These are phyloP conservation scores for Talaromyces sp. DNA, from an alignment of 2,329 filamentous ascomycete genomes.

Conservation along the genomic window DNA sequence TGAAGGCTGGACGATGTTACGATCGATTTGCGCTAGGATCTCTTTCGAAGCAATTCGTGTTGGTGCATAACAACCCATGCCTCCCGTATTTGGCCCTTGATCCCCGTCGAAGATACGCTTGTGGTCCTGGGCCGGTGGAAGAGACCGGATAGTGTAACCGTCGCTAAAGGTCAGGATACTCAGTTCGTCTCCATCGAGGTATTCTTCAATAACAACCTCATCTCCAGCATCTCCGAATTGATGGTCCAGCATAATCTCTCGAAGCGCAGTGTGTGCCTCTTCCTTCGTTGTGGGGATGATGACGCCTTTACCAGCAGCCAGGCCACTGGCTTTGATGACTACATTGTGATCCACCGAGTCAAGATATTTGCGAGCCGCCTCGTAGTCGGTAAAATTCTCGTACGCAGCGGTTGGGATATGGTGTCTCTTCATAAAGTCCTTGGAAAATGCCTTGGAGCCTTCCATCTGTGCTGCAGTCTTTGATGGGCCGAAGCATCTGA, in stretches of 20 bases:
- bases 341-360: slow-evolving; percentile 64
- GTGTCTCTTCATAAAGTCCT: slow-evolving; percentile 94
- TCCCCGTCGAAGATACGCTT: slow-evolving; percentile 92
- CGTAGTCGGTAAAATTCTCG: slow-evolving; percentile 77
- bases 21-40: slow-evolving; percentile 71
- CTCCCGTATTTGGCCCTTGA: slow-evolving; percentile 86
- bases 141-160: slow-evolving; percentile 72
- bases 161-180: slow-evolving; percentile 90
- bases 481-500: slow-evolving; percentile 79
- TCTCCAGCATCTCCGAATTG: slow-evolving; percentile 82
- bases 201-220: slow-evolving; percentile 94
- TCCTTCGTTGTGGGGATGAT: slow-evolving; percentile 76
- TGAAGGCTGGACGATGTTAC: slow-evolving; percentile 80
- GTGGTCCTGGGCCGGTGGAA: slow-evolving; percentile 93
- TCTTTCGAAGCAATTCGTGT: slow-evolving; percentile 71
- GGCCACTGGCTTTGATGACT: slow-evolving; percentile 88
- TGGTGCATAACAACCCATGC: slow-evolving; percentile 97
- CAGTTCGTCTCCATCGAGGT: slow-evolving; percentile 82
- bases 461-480: slow-evolving; percentile 83
- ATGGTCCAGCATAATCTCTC: slow-evolving; percentile 82
- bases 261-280: slow-evolving; percentile 75
- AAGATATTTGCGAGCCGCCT: slow-evolving; percentile 67
- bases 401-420: slow-evolving; percentile 87
- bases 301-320: slow-evolving; percentile 93
- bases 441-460: slow-evolving; percentile 93